Conservation (phyloP, 2,329 filamentous ascomycete genomes). For the Cladosporium sp. region DNA sequence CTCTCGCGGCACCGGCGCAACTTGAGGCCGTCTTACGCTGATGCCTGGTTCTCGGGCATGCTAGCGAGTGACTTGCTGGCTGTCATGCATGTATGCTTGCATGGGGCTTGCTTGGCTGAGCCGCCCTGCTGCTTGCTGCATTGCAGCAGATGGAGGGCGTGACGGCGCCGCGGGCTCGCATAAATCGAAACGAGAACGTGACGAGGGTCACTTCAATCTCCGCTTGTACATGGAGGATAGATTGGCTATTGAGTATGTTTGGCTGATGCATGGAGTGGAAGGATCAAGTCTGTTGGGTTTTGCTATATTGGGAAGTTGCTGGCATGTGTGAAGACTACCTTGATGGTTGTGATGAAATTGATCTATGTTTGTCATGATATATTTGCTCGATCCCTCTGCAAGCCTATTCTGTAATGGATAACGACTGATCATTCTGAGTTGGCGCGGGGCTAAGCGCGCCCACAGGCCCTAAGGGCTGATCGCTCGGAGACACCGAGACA, state of each 20-base stretch:
- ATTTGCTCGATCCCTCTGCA: background rate
- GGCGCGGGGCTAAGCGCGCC: background rate
- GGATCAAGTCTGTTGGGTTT: too few species aligned
- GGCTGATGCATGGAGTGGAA: background rate
- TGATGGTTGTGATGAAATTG: too few species aligned
- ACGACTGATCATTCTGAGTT: conserved; percentile 5
- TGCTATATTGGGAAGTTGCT: too few species aligned
- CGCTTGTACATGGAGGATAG: background rate
- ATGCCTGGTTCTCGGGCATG: conserved; percentile 9
- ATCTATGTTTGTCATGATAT: too few species aligned
- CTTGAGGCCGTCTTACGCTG: background rate
- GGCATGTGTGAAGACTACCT: too few species aligned
- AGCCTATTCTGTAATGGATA: background rate
- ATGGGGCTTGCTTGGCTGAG: background rate
- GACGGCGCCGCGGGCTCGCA: conserved; percentile 1
- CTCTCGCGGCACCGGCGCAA: background rate
- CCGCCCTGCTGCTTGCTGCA: too few species aligned
- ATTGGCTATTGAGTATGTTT: background rate
- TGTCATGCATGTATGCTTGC: background rate
- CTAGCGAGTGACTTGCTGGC: conserved; percentile 3
- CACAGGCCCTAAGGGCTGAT: background rate
- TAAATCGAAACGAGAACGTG: background rate
- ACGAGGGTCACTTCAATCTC: background rate
- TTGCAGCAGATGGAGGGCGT: background rate
- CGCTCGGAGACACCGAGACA: conserved; percentile 6